Base-by-base conservation (phyloP, 2,329 filamentous ascomycete genomes). In the Neurospora crassa region DNA sequence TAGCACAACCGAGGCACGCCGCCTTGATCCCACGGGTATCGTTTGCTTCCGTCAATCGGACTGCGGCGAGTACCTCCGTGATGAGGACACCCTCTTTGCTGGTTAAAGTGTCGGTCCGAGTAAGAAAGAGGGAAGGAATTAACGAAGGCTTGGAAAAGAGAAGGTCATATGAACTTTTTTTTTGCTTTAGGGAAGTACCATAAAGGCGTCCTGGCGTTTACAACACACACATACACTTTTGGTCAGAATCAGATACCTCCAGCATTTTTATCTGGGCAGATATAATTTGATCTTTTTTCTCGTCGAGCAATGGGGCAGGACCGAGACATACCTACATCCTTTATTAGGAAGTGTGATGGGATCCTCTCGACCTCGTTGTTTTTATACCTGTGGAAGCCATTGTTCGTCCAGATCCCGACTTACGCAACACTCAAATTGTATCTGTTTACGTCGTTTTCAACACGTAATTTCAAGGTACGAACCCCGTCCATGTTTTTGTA, bases 11-110 rank as follows among this genome's bases (percentile, higher is more conserved):
- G 94, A 97, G 80, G 90, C 92, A 37, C 87, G 93, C 78, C 87
- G 93, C 75, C 80, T 97, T 76, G 96, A 97, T 74, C 96, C 96
- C 0, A 99, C 96, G 0, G 93, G 91, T 12, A 91, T 97, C 73
- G 91, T 93, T 11, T 91, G 91, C 70, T 98, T 97, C 82, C 87
- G 95, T 75, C 96, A 99, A 83, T 92, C 93, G 0, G 96, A 99
- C 83, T 91, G 92, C 76, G 96, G 96, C 77, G 95, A 98, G 83
- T 99, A 97, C 79, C 84, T 99, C 78, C 89, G 96, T 79, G 95
- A 98, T 77, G 89, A 91, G 80, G 88, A 90, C 78, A 89, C 87
- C 71, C 79, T 91, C 70, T 91, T 91, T 78, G 85, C 85, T 40
- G 84, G 85, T 71, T 87, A 79, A 79, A 40, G 24, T 41, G n/a